Evolutionary conservation across 2,329 filamentous ascomycete genomes (phyloP).

Genomic region (Alternaria infectoria): DNA sequence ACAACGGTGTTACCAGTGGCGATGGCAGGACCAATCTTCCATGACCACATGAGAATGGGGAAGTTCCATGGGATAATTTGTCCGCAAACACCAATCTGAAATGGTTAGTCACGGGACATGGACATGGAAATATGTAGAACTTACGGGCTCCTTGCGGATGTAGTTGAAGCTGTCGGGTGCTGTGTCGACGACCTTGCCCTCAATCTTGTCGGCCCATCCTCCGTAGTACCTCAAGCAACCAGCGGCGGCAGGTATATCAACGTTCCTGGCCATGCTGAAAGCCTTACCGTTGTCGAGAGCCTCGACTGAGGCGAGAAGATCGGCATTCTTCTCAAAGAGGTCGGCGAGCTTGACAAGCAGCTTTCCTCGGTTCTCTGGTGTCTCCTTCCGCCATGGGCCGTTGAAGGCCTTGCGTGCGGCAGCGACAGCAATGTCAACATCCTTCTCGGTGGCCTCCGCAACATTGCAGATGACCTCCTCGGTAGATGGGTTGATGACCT

Average conservation of each 20-base stretch:
- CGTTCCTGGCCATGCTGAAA: constrained; percentile 73
- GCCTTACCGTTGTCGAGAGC: constrained; percentile 89
- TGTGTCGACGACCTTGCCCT: constrained; percentile 85
- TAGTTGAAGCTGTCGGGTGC: constrained; percentile 81
- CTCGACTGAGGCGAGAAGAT: constrained; percentile 81
- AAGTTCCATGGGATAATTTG: constrained; percentile 94
- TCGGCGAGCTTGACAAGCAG: constrained; percentile 79
- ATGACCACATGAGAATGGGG: constrained; percentile 78
- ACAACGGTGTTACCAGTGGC: constrained; percentile 75
- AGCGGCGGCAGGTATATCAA: constrained; percentile 70
- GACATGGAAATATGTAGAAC: constrained; percentile 16
- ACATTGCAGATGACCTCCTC: constrained; percentile 86
- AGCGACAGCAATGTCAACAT: constrained; percentile 77
- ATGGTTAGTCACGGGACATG: constrained; percentile 21
- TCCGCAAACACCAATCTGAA: constrained; percentile 74
- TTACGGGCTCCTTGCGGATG: constrained; percentile 75
- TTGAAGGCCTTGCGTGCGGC: constrained; percentile 88
- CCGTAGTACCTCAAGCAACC: constrained; percentile 84
- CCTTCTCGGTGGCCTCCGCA: constrained; percentile 86
- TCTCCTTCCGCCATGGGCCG: constrained; percentile 69
- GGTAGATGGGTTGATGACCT: constrained; percentile 86
- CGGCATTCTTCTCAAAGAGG: constrained; percentile 76
- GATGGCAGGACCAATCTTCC: constrained; percentile 81
- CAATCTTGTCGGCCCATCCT: constrained; percentile 91
- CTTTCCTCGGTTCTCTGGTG: constrained; percentile 73